These are phyloP conservation scores for Fusarium subglutinans DNA, from an alignment of 2,329 filamentous ascomycete species.

Conservation along the genomic window DNA sequence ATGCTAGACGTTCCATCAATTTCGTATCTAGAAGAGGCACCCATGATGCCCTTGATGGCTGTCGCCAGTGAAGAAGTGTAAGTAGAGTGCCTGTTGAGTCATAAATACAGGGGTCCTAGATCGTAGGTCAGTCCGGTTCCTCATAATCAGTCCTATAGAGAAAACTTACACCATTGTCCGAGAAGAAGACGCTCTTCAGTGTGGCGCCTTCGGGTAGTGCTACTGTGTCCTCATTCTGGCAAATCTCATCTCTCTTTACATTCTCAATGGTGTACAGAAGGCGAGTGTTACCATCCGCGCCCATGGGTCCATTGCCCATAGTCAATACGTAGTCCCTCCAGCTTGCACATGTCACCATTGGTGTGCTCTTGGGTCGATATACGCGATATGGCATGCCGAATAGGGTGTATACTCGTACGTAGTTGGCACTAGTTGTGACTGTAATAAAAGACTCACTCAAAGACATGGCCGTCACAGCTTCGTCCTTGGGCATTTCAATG, in stretches of 20 bases:
- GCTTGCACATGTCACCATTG: constrained; percentile 90
- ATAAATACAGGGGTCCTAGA: constrained; percentile 91
- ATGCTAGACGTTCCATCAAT: constrained; percentile 80
- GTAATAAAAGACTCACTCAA: constrained; percentile 92
- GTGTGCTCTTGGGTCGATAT: constrained; percentile 89
- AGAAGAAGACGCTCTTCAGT: constrained; percentile 89
- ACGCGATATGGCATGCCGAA: constrained; percentile 91
- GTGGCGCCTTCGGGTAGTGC: constrained; percentile 79
- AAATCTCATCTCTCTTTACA: constrained; percentile 91
- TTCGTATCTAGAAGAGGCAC: constrained; percentile 91
- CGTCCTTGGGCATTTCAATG: constrained; percentile 85
- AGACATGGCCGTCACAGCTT: constrained; percentile 87
- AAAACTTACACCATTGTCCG: constrained; percentile 79
- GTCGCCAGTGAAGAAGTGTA: constrained; percentile 90
- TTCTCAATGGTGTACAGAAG: constrained; percentile 95
- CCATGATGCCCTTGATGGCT: constrained; percentile 86
- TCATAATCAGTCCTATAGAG: neutral
- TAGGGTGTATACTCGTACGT: constrained; percentile 91
- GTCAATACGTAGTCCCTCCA: constrained; percentile 98
- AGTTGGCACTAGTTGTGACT: constrained; percentile 85
- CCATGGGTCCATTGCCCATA: constrained; percentile 89
- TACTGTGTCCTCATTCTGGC: constrained; percentile 91
- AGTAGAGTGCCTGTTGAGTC: constrained; percentile 91
- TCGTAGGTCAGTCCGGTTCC: neutral
- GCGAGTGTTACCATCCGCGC: constrained; percentile 78